Evolutionary conservation across 208 protist genomes (phyloP).

Genomic region (Crithidia expoeki): DNA sequence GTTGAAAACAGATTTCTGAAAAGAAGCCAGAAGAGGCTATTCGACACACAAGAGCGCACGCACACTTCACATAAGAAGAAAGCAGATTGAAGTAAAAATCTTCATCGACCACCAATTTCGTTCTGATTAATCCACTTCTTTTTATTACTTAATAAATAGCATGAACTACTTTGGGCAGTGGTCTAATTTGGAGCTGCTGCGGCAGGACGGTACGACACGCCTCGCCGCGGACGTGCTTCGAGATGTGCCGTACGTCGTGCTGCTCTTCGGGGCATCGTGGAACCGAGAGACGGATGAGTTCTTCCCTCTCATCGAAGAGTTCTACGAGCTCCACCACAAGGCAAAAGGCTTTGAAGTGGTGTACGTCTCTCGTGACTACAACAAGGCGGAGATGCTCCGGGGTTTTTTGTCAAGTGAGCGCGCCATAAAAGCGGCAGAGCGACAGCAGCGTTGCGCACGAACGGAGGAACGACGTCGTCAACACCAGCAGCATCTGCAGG

Average conservation of each 20-base stretch:
- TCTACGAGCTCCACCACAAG: constrained; percentile 34
- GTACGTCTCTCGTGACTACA: constrained; percentile 35
- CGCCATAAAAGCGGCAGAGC: neutral
- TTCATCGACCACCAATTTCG: too few species aligned
- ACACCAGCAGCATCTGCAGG: neutral
- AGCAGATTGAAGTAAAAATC: too few species aligned
- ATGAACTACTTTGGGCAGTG: constrained; percentile 63
- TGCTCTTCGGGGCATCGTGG: constrained; percentile 47
- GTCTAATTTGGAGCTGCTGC: constrained; percentile 37
- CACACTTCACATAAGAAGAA: too few species aligned
- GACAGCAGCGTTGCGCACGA: constrained; percentile 2
- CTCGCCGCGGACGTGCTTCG: constrained; percentile 32
- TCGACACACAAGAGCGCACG: too few species aligned
- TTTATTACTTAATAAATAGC: too few species aligned
- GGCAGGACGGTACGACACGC: constrained; percentile 30
- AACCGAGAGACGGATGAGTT: constrained; percentile 15
- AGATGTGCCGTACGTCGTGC: constrained; percentile 26
- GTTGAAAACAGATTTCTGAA: too few species aligned
- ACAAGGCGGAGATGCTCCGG: constrained; percentile 23
- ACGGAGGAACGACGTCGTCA: constrained; percentile 2
- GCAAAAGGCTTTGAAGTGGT: constrained; percentile 28
- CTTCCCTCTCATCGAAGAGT: constrained; percentile 27
- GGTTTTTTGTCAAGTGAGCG: constrained; percentile 24
- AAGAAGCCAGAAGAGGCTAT: too few species aligned
- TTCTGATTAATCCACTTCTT: too few species aligned